Percentiles rank a stretch among this genome's conserved stretches.
Evolutionary conservation across 768 basidiomycete species (phyloP).

Genomic region (Russula sp.): DNA sequence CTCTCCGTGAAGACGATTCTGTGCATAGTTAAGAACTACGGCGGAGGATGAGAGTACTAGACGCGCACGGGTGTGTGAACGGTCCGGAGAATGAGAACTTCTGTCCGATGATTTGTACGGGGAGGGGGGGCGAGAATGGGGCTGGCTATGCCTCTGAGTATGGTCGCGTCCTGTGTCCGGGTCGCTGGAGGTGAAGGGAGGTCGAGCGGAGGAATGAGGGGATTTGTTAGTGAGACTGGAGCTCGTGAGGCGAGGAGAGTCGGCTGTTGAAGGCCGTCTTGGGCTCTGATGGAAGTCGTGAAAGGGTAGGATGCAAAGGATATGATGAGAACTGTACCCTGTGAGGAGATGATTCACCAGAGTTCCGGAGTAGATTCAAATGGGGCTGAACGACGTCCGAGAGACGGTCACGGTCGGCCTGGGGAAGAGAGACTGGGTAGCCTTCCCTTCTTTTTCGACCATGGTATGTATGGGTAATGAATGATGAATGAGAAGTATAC

Average conservation of each 20-base stretch:
- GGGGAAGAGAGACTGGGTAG: slow-evolving; percentile 26
- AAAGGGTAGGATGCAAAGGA: slow-evolving; percentile 54
- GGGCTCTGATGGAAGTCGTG: slow-evolving; percentile 78
- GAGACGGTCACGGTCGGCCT: slow-evolving; percentile 25
- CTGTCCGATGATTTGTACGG: slow-evolving; percentile 73
- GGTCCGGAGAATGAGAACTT: slow-evolving; percentile 38
- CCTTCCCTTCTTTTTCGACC: slow-evolving; percentile 30
- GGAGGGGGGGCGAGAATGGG: slow-evolving; percentile 57
- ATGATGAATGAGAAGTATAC: slow-evolving; percentile 5
- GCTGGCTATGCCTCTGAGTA: slow-evolving; percentile 37
- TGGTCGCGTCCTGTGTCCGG: slow-evolving; percentile 34
- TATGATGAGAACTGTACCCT: slow-evolving; percentile 34
- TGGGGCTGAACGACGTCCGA: slow-evolving; percentile 28
- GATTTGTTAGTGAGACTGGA: slow-evolving; percentile 32
- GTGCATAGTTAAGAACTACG: slow-evolving; percentile 9
- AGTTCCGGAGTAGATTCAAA: slow-evolving; percentile 29
- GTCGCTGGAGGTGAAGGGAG: slow-evolving; percentile 24
- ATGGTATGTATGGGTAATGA: slow-evolving; percentile 24
- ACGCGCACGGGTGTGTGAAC: slow-evolving; percentile 28
- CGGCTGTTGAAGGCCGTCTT: slow-evolving; percentile 79
- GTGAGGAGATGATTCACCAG: slow-evolving; percentile 33
- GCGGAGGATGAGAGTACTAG: background rate
- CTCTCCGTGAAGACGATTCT: slow-evolving; percentile 26
- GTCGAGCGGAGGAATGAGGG: slow-evolving; percentile 31
- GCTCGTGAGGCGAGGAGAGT: slow-evolving; percentile 66